These are phyloP conservation scores for Piper longum DNA, from an alignment of 164 flowering plant genomes.

Conservation along the genomic window DNA sequence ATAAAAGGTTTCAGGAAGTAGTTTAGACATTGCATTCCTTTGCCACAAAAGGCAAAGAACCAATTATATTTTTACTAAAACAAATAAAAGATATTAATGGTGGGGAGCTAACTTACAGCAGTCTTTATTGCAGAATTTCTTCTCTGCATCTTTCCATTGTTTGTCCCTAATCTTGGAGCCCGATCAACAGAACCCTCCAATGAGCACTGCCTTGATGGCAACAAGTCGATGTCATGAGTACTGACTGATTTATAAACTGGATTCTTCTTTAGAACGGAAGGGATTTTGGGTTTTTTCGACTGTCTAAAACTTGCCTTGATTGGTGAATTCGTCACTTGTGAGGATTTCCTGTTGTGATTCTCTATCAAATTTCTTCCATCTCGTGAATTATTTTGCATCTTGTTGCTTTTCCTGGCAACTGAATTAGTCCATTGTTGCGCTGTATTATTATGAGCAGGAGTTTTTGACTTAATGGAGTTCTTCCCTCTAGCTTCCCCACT, in stretches of 20 bases:
- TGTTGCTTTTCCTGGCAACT: constrained; percentile 13
- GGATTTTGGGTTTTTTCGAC: constrained; percentile 13
- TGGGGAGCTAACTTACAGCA: constrained; percentile 19
- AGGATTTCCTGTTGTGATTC: constrained; percentile 17
- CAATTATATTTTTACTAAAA: neutral
- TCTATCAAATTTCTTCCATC: constrained; percentile 12
- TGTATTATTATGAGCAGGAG: constrained; percentile 10
- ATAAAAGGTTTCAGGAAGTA: no score
- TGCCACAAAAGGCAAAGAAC: neutral
- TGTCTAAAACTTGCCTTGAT: constrained; percentile 16
- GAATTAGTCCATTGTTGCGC: constrained; percentile 17
- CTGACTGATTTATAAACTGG: neutral
- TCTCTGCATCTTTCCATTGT: constrained; percentile 15
- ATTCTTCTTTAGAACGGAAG: neutral
- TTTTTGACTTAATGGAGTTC: constrained; percentile 17
- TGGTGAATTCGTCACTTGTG: constrained; percentile 11
- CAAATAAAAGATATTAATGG: neutral
- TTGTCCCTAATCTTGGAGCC: constrained; percentile 12
- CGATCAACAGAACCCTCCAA: constrained; percentile 5
- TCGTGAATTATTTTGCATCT: constrained; percentile 12
- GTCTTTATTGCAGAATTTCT: constrained; percentile 8
- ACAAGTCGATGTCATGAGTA: constrained; percentile 4
- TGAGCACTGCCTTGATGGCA: constrained; percentile 4
- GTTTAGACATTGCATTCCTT: neutral
- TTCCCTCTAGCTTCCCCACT: constrained; percentile 9